phyloP scores from a whole-genome alignment of 495 filamentous ascomycete genomes.

The Penicillium coffeae region DNA sequence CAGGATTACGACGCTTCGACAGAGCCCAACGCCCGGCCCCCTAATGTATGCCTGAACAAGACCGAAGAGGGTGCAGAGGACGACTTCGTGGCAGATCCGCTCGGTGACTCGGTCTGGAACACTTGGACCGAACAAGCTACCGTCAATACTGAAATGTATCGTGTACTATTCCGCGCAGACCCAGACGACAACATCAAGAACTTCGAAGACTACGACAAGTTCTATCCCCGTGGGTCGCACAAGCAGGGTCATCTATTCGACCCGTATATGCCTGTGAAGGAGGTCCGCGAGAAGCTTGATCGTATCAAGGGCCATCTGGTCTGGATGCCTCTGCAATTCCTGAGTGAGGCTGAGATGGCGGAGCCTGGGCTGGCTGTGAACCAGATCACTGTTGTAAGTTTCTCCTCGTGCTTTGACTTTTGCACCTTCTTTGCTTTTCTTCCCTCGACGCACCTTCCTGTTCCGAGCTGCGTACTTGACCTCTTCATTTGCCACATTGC shows the following conservation, averaged over 20 bases:
- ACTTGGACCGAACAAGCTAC: slow-evolving; percentile 75
- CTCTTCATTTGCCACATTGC: background rate
- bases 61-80: slow-evolving; percentile 60
- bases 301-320: slow-evolving; percentile 85
- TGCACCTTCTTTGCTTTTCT: background rate
- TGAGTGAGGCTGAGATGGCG: slow-evolving; percentile 83
- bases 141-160: slow-evolving; percentile 78
- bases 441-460: background rate
- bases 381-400: slow-evolving; percentile 59
- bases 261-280: slow-evolving; percentile 60
- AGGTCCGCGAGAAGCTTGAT: slow-evolving; percentile 72
- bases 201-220: slow-evolving; percentile 84
- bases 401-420: background rate
- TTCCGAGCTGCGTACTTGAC: background rate
- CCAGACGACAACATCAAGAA: slow-evolving; percentile 86
- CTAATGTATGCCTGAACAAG: slow-evolving; percentile 68
- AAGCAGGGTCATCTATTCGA: slow-evolving; percentile 86
- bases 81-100: slow-evolving; percentile 76
- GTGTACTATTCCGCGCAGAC: slow-evolving; percentile 86
- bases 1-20: slow-evolving; percentile 66
- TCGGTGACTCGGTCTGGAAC: slow-evolving; percentile 77
- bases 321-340: slow-evolving; percentile 90
- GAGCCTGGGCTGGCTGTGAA: slow-evolving; percentile 80
- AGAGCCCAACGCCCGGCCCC: slow-evolving; percentile 79
- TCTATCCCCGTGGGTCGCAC: slow-evolving; percentile 59